These are phyloP conservation scores for Pseudomonodictys pantanalensis DNA, from an alignment of 495 filamentous ascomycete species.

Conservation along the genomic window DNA sequence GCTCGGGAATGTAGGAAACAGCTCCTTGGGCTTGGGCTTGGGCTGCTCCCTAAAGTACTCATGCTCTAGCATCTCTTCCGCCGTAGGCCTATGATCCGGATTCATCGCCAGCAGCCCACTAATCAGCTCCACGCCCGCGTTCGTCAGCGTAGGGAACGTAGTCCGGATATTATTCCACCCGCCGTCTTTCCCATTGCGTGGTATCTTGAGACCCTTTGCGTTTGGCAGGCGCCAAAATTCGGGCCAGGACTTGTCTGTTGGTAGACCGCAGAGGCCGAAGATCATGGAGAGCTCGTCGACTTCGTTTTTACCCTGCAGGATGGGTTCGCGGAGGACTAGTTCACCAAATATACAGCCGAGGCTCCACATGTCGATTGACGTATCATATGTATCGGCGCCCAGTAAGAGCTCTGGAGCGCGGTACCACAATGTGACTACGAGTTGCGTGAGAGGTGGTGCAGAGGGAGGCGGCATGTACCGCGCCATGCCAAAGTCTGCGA, in stretches of 20 bases:
- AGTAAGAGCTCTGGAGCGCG: constrained; percentile 87
- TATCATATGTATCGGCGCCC: constrained; percentile 71
- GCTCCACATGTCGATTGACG: constrained; percentile 89
- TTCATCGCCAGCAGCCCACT: constrained; percentile 69
- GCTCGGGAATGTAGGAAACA: constrained; percentile 68
- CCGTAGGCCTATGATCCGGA: constrained; percentile 66
- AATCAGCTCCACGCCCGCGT: constrained; percentile 68
- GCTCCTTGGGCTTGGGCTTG: constrained; percentile 75
- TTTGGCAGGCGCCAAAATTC: constrained; percentile 85
- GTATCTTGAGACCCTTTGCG: constrained; percentile 78
- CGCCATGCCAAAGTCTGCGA: constrained; percentile 98
- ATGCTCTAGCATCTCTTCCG: constrained; percentile 69
- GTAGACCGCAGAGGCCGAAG: constrained; percentile 87
- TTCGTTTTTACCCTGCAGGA: constrained; percentile 91
- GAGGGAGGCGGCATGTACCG: constrained; percentile 70
- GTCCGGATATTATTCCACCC: constrained; percentile 55
- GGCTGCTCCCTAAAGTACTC: constrained; percentile 89
- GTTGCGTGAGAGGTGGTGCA: constrained; percentile 79
- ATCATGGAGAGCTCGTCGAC: constrained; percentile 79
- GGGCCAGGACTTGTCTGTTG: constrained; percentile 83
- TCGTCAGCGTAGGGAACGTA: constrained; percentile 77
- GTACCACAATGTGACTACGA: constrained; percentile 98
- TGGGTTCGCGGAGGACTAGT: constrained; percentile 71
- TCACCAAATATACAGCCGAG: constrained; percentile 96
- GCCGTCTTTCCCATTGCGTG: constrained; percentile 43